Conservation (phyloP, 1,139 yeast species). For the Martiniozyma asiatica region DNA sequence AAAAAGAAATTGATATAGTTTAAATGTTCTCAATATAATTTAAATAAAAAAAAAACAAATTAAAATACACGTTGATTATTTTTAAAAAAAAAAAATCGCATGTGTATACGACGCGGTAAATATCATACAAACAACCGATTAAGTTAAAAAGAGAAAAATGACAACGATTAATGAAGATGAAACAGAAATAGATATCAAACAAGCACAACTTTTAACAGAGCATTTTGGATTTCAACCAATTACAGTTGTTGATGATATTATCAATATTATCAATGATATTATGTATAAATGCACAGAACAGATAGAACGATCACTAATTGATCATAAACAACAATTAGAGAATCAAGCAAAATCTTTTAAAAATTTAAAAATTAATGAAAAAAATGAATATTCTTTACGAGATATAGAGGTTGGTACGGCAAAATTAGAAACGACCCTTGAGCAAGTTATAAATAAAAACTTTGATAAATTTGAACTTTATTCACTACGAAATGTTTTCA, state of each 20-base stretch:
- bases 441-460: conserved; percentile 67
- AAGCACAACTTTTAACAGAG: conserved; percentile 55
- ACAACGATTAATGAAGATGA: too few species aligned
- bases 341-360: conserved; percentile 10
- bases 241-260: conserved; percentile 78
- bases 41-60: too few species aligned
- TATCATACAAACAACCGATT: too few species aligned
- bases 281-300: conserved; percentile 78
- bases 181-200: conserved; percentile 6
- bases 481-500: conserved; percentile 63
- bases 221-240: conserved; percentile 82
- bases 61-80: too few species aligned
- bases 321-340: conserved; percentile 21
- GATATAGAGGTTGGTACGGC: conserved; percentile 74
- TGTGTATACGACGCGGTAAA: too few species aligned
- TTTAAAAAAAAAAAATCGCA: too few species aligned
- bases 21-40: too few species aligned
- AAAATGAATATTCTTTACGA: conserved; percentile 13
- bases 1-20: too few species aligned
- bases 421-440: conserved; percentile 66
- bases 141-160: too few species aligned
- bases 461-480: conserved; percentile 84
- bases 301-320: conserved; percentile 53
- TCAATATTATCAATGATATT: conserved; percentile 77
- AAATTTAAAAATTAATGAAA: conserved; percentile 6